Base-by-base conservation (phyloP, 2,329 filamentous ascomycete species). In the Aspergillus intermedius region DNA sequence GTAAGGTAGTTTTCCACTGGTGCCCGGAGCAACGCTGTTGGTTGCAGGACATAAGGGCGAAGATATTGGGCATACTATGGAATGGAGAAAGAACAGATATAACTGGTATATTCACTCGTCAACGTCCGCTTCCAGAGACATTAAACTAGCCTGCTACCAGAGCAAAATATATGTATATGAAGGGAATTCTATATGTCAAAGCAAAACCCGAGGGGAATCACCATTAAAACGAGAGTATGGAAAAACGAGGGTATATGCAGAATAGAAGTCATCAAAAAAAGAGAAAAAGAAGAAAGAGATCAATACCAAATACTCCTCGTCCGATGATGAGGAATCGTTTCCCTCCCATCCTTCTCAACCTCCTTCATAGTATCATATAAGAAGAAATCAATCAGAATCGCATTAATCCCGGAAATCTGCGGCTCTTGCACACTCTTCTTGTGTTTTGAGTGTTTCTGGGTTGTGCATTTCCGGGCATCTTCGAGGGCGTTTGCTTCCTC, bases 291-390 rank as follows among this genome's bases (percentile, higher is more conserved):
- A 34, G 4, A 8, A 19, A 30, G 40, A 39, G 10, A 22, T 69
- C 59, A 96, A 68, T 96, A 96, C 91, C 91, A 96, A 53, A 96
- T 95, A 63, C 89, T 94, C 65, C 91, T 81, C 40, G 91, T 95
- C 54, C 91, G 79, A 70, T 96, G 91, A 70, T 95, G 90, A 4
- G 88, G 88, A 52, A 89, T 80, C 30, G 64, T 64, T 52, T 72
- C 74, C 52, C 64, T 58, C 67, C 46, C 82, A 75, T 55, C 75
- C 66, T 72, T 74, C 67, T 97, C 91, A 64, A 87, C 68, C 62
- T 89, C 86, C 68, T 97, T 98, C 72, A 93, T 90, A 15, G 86
- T 83, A 71, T 98, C 93, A 65, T 98, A 98, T 48, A 98, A 74
- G 68, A 96, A 95, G 71, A 97, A 98, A 69, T 98, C 93, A 54